Conservation (phyloP, 1,284 basidiomycete species). For the Ustilago curta region DNA sequence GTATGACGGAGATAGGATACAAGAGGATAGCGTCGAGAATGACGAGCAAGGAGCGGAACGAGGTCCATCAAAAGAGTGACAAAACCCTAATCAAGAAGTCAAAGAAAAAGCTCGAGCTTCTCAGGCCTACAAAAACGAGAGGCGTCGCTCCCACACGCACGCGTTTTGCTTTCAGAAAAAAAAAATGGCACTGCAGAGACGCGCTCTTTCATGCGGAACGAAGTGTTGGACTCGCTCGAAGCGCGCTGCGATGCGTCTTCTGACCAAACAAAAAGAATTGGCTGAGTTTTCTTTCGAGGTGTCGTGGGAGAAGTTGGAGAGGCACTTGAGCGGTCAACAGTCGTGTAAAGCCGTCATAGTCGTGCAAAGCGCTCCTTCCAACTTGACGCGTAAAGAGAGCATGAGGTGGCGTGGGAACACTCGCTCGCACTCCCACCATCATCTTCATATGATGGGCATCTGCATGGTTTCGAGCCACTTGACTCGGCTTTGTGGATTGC, state of each 20-base stretch:
- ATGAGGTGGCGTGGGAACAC: no score
- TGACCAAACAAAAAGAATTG: background rate
- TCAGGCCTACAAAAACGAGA: no score
- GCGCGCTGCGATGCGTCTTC: background rate
- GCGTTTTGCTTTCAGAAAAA: background rate
- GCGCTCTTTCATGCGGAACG: background rate
- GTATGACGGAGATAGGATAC: background rate
- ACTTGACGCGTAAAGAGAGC: slow-evolving; percentile 7
- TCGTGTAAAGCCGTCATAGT: no score
- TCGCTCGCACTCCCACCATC: no score
- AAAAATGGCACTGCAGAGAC: background rate
- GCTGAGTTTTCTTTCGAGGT: slow-evolving; percentile 12
- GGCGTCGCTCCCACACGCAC: slow-evolving; percentile 3
- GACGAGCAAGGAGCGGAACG: background rate
- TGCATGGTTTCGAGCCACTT: background rate
- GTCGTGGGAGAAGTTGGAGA: background rate
- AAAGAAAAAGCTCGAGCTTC: no score
- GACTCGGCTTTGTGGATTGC: background rate
- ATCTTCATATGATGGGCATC: no score
- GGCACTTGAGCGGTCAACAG: slow-evolving; percentile 5
- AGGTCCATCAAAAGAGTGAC: background rate
- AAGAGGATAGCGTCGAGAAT: background rate
- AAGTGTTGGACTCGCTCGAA: slow-evolving; percentile 9
- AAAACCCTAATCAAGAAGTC: background rate
- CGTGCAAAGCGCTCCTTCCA: background rate